Evolutionary conservation across 2,329 filamentous ascomycete species (phyloP).

Genomic region (Penicillium sp.): DNA sequence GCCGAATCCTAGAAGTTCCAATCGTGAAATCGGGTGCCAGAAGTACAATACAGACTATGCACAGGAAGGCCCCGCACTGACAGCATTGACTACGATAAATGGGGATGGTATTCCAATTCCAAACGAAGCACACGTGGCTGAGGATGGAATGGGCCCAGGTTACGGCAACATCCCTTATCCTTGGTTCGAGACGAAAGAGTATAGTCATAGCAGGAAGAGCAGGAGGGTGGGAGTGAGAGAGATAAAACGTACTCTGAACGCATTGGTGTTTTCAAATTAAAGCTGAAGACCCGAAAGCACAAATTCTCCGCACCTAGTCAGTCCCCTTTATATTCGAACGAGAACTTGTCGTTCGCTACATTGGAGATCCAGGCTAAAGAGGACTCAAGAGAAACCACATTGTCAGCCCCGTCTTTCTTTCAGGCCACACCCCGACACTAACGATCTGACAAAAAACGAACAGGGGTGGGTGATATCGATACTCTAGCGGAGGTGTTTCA

Average conservation of each 20-base stretch:
- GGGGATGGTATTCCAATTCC: background rate
- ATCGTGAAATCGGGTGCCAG: background rate
- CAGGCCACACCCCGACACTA: background rate
- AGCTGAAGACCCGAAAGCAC: too few species aligned
- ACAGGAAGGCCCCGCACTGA: background rate
- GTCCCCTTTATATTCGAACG: too few species aligned
- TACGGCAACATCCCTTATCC: background rate
- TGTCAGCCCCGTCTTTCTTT: background rate
- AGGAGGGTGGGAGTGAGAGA: too few species aligned
- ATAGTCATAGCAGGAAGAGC: too few species aligned
- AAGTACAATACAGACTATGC: background rate
- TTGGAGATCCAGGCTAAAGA: background rate
- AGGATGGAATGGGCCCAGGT: slow-evolving; percentile 11
- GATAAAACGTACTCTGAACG: too few species aligned
- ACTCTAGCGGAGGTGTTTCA: slow-evolving; percentile 1
- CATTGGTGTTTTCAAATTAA: too few species aligned
- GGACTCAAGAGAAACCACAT: background rate
- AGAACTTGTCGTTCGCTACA: too few species aligned
- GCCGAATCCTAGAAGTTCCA: background rate
- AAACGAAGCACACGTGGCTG: slow-evolving; percentile 18
- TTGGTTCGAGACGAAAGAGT: background rate
- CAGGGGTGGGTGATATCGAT: background rate
- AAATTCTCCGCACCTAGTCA: too few species aligned
- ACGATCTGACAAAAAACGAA: background rate
- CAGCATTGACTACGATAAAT: background rate